Conservation (phyloP, 345 rosid genomes). For the Lepidium sativum region DNA sequence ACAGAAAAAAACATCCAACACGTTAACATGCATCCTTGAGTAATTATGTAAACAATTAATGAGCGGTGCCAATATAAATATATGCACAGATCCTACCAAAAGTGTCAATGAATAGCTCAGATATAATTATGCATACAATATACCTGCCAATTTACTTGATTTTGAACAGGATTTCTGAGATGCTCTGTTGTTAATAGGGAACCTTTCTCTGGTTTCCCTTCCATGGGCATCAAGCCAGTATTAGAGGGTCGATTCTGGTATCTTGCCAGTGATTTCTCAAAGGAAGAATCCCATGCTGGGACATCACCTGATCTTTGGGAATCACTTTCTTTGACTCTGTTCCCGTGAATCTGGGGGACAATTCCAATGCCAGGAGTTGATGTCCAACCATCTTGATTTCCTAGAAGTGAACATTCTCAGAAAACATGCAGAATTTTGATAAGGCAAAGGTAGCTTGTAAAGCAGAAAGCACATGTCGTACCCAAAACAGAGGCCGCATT, state of each 20-base stretch:
- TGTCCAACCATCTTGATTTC: conserved; percentile 31
- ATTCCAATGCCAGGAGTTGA: conserved; percentile 24
- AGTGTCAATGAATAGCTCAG: neutral
- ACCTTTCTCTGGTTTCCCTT: conserved; percentile 23
- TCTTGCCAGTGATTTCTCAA: conserved; percentile 39
- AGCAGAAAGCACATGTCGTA: conserved; percentile 18
- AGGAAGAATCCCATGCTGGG: conserved; percentile 61
- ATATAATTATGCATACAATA: neutral
- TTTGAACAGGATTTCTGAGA: conserved; percentile 32
- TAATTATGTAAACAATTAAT: neutral
- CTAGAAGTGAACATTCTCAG: conserved; percentile 28
- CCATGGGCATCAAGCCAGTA: conserved; percentile 17
- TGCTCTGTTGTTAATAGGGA: conserved; percentile 30
- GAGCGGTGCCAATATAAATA: neutral
- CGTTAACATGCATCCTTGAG: neutral
- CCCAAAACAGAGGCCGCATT: conserved; percentile 33
- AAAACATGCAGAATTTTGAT: neutral
- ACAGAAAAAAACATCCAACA: conserved; percentile 10
- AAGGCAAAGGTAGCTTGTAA: neutral
- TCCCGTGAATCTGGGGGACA: conserved; percentile 32
- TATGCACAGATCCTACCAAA: neutral
- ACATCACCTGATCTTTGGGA: conserved; percentile 46
- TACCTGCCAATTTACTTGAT: conserved; percentile 73
- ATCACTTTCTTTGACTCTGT: conserved; percentile 33
- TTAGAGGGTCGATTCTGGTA: conserved; percentile 24